Evolutionary conservation across 2,329 filamentous ascomycete genomes (phyloP).

Genomic region (Xylaria digitata): DNA sequence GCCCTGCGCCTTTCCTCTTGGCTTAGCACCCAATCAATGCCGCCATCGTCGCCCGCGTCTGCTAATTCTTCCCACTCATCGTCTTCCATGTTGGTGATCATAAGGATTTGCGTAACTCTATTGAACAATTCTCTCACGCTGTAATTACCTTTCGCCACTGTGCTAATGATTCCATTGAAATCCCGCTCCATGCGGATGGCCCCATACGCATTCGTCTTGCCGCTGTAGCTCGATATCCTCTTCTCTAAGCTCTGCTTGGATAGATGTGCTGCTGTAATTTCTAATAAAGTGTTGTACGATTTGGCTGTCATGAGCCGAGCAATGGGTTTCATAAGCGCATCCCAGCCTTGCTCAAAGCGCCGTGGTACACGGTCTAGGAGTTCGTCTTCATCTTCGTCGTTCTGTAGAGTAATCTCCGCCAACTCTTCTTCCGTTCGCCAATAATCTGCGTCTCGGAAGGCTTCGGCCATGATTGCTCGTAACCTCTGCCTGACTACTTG

Average conservation of each 20-base stretch:
- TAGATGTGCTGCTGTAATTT: slow-evolving; percentile 78
- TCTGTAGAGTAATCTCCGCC: slow-evolving; percentile 64
- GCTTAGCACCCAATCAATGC: slow-evolving; percentile 70
- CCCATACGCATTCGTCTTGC: slow-evolving; percentile 80
- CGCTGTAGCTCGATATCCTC: slow-evolving; percentile 82
- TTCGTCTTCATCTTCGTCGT: slow-evolving; percentile 65
- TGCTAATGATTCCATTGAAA: slow-evolving; percentile 73
- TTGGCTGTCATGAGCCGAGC: slow-evolving; percentile 83
- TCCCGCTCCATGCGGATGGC: slow-evolving; percentile 78
- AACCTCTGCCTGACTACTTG: slow-evolving; percentile 88
- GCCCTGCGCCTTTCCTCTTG: slow-evolving; percentile 72
- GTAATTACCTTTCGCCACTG: slow-evolving; percentile 71
- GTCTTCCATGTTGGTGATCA: slow-evolving; percentile 83
- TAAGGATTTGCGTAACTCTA: slow-evolving; percentile 74
- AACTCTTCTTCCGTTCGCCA: slow-evolving; percentile 72
- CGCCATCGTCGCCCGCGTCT: slow-evolving; percentile 62
- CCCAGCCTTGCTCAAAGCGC: slow-evolving; percentile 88
- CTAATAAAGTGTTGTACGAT: slow-evolving; percentile 81
- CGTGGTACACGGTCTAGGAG: slow-evolving; percentile 76
- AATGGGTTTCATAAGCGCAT: slow-evolving; percentile 84
- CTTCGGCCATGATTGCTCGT: slow-evolving; percentile 84
- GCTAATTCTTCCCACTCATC: slow-evolving; percentile 80
- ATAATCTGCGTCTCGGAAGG: slow-evolving; percentile 94
- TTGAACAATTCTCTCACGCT: slow-evolving; percentile 74
- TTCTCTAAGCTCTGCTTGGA: slow-evolving; percentile 82